Percentiles rank a stretch among this genome's conserved stretches.
phyloP scores from a whole-genome alignment of 2,329 filamentous ascomycete species.

The Sporothrix brasiliensis region DNA sequence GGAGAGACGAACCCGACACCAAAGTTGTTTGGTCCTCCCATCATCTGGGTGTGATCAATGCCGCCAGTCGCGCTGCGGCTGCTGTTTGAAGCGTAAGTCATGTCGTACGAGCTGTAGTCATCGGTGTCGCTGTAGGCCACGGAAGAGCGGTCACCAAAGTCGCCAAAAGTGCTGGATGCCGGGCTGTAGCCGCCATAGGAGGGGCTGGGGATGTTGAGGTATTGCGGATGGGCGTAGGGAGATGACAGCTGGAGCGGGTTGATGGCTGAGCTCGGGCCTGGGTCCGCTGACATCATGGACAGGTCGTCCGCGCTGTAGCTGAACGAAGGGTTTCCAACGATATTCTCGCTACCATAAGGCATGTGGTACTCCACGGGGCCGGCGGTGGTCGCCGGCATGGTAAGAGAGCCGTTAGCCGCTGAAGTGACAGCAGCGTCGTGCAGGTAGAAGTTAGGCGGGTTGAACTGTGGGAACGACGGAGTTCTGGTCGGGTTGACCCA shows the following conservation, averaged over 20 bases:
- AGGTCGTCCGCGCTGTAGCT: conserved; percentile 67
- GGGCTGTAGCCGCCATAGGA: conserved; percentile 64
- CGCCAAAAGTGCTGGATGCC: conserved; percentile 61
- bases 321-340: conserved; percentile 56
- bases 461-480: conserved; percentile 63
- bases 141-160: conserved; percentile 48
- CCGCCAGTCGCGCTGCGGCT: conserved; percentile 24
- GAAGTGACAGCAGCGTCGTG: conserved; percentile 41
- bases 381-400: conserved; percentile 47
- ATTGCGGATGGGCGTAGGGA: conserved; percentile 58
- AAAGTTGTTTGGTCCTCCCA: conserved; percentile 53
- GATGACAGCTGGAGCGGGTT: conserved; percentile 62
- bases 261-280: conserved; percentile 50
- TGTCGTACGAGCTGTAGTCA: conserved; percentile 56
- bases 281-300: conserved; percentile 56
- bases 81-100: conserved; percentile 47
- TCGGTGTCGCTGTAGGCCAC: conserved; percentile 65
- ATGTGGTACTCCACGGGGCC: conserved; percentile 47
- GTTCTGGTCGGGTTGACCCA: conserved; percentile 64
- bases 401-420: conserved; percentile 42
- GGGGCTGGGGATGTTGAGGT: conserved; percentile 65
- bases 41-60: conserved; percentile 50
- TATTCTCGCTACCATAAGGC: conserved; percentile 50
- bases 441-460: conserved; percentile 58
- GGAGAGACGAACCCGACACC: conserved; percentile 65